A percentile compares a stretch with the other conserved stretches of the same genome.
These are phyloP conservation scores for Eimeria mitis DNA, from an alignment of 169 alveolate species.

Conservation along the genomic window DNA sequence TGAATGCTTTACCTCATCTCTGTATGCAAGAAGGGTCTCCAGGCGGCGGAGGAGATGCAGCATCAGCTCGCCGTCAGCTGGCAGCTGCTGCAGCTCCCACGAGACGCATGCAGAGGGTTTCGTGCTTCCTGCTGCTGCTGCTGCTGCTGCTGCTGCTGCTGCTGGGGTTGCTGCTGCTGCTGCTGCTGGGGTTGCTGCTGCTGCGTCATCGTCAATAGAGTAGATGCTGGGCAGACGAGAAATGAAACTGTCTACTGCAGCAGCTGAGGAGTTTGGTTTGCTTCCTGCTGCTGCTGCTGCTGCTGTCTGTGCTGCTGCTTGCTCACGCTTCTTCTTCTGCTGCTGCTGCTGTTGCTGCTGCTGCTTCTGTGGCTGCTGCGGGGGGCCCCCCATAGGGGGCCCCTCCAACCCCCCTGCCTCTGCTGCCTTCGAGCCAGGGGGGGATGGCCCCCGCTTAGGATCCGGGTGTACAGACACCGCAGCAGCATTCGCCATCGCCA, in stretches of 20 bases:
- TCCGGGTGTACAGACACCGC: no score
- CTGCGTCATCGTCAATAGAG: neutral
- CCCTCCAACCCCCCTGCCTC: no score
- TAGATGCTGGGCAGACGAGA: neutral
- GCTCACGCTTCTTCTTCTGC: no score
- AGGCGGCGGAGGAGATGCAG: neutral
- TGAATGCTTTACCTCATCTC: constrained; percentile 7
- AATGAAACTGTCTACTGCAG: neutral
- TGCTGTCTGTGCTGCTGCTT: no score
- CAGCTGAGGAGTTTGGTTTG: neutral
- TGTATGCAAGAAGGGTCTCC: constrained; percentile 7
- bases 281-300: no score
- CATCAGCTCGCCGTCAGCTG: constrained; percentile 6
- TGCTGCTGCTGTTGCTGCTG: no score
- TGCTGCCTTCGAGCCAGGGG: no score
- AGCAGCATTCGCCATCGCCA: no score
- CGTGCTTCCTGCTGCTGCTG: neutral
- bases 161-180: neutral
- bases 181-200: neutral
- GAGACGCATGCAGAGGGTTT: constrained; percentile 17
- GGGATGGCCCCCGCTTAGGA: no score
- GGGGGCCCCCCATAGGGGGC: no score
- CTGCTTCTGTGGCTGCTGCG: no score
- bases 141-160: neutral
- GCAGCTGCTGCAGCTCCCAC: constrained; percentile 26